These are phyloP conservation scores for Suhomyces xylopsoci DNA, from an alignment of 805 yeast species.

Conservation along the genomic window DNA sequence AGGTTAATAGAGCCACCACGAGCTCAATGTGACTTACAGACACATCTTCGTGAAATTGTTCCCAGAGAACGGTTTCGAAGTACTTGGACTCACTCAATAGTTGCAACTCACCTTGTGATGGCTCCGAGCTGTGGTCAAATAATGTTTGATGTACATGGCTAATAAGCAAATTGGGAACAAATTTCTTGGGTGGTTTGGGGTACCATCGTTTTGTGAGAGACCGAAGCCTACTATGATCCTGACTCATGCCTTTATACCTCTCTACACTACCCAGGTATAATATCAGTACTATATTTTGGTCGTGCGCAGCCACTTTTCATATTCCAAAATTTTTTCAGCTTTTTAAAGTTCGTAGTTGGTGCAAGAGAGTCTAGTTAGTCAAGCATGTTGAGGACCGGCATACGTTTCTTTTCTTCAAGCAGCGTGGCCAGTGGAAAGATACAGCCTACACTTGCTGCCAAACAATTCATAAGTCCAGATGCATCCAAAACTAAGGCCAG, in stretches of 20 bases:
- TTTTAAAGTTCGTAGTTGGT: neutral
- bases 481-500: constrained; percentile 32
- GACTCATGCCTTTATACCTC: constrained; percentile 2
- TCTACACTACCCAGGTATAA: neutral
- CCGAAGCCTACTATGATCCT: neutral
- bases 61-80: constrained; percentile 39
- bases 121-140: neutral
- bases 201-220: constrained; percentile 15
- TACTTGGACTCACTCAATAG: constrained; percentile 16
- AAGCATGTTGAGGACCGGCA: constrained; percentile 4
- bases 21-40: constrained; percentile 39
- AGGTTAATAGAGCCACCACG: constrained; percentile 20
- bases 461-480: constrained; percentile 31
- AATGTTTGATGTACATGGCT: constrained; percentile 15
- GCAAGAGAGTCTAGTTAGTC: neutral
- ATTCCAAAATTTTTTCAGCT: constrained; percentile 3
- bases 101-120: neutral
- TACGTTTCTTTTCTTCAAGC: constrained; percentile 18
- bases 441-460: constrained; percentile 33
- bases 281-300: neutral
- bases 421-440: constrained; percentile 9
- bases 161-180: constrained; percentile 11
- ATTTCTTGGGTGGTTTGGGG: constrained; percentile 16
- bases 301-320: neutral
- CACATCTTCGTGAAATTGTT: constrained; percentile 36